These are phyloP conservation scores for Camelina sativa DNA, from an alignment of 345 rosid species.

Conservation along the genomic window DNA sequence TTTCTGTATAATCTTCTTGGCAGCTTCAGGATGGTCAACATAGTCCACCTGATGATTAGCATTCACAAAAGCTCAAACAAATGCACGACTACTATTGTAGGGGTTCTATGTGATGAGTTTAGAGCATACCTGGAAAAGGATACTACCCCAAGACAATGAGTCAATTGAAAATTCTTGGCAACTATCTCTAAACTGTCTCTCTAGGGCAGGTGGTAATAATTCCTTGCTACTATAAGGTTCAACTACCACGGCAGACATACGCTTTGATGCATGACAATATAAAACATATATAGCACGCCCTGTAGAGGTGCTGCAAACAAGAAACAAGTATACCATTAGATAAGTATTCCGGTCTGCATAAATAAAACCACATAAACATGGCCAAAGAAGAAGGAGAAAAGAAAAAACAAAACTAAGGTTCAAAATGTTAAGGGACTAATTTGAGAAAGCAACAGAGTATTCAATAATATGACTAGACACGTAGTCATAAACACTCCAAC, in stretches of 20 bases:
- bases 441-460: slow-evolving; percentile 15
- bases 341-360: not conserved
- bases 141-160: slow-evolving; percentile 49
- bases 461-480: slow-evolving; percentile 7
- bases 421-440: slow-evolving; percentile 5
- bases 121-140: slow-evolving; percentile 63
- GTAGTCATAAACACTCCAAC: slow-evolving; percentile 19
- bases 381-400: not conserved
- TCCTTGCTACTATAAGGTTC: slow-evolving; percentile 72
- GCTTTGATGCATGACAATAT: slow-evolving; percentile 62
- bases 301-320: slow-evolving; percentile 63
- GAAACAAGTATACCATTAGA: slow-evolving; percentile 35
- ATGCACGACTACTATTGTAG: slow-evolving; percentile 21
- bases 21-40: slow-evolving; percentile 74
- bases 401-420: not conserved
- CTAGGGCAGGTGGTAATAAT: slow-evolving; percentile 66
- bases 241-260: slow-evolving; percentile 69
- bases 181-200: slow-evolving; percentile 86
- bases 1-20: slow-evolving; percentile 72
- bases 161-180: slow-evolving; percentile 70
- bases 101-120: slow-evolving; percentile 23
- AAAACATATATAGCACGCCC: slow-evolving; percentile 75
- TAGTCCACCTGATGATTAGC: slow-evolving; percentile 71
- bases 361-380: slow-evolving; percentile 6
- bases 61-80: slow-evolving; percentile 23